A percentile compares a stretch with the other conserved stretches of the same genome.
These are phyloP conservation scores for Mortierella sp. DNA, from an alignment of 371 early-diverging fungal genomes.

Conservation along the genomic window DNA sequence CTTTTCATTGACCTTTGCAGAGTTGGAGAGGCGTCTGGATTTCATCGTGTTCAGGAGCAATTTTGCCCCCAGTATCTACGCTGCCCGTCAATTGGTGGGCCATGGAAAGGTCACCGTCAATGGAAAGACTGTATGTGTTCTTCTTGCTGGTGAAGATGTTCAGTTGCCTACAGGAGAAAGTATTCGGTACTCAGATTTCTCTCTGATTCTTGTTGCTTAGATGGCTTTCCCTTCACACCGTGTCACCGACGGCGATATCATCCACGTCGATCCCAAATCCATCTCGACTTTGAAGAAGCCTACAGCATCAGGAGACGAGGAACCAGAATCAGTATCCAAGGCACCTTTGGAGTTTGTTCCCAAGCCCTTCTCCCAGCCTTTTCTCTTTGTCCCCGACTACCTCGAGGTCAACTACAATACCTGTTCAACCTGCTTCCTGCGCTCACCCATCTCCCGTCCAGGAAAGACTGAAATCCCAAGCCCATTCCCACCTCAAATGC, in stretches of 20 bases:
- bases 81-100: constrained; percentile 84
- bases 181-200: background rate
- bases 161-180: background rate
- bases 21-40: constrained; percentile 92
- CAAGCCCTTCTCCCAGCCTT: constrained; percentile 89
- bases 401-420: constrained; percentile 96
- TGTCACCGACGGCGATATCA: constrained; percentile 90
- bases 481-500: constrained; percentile 90
- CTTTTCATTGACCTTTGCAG: constrained; percentile 85
- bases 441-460: constrained; percentile 89
- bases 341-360: constrained; percentile 75
- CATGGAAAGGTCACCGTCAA: constrained; percentile 93
- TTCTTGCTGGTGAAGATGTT: too few species aligned
- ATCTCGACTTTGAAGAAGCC: constrained; percentile 75
- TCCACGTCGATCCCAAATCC: constrained; percentile 83
- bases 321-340: constrained; percentile 49
- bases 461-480: constrained; percentile 92
- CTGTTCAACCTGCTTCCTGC: constrained; percentile 88
- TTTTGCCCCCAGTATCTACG: constrained; percentile 87
- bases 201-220: constrained; percentile 35
- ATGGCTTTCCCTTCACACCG: constrained; percentile 79
- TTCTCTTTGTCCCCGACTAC: constrained; percentile 95
- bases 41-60: constrained; percentile 92
- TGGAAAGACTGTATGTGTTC: constrained; percentile 79
- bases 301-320: constrained; percentile 54